These are phyloP conservation scores for Houttuynia cordata DNA, from an alignment of 164 flowering plant species.

Conservation along the genomic window DNA sequence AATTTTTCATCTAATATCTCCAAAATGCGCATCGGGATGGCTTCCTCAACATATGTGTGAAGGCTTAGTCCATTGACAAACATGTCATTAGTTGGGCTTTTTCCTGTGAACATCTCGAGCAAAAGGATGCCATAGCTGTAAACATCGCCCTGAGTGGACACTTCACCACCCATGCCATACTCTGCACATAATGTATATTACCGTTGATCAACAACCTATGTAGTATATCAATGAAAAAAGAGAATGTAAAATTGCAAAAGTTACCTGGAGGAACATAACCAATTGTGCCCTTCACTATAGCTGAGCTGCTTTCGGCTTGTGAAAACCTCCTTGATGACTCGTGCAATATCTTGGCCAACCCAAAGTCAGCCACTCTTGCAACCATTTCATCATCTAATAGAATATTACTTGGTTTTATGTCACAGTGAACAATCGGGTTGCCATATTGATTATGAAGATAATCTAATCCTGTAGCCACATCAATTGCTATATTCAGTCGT, in stretches of 20 bases:
- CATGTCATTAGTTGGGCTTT: neutral
- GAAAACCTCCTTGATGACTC: neutral
- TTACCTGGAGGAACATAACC: neutral
- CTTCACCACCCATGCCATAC: neutral
- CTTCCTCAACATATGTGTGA: neutral
- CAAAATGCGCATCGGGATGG: neutral
- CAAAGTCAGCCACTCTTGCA: neutral
- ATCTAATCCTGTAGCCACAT: slow-evolving; percentile 17
- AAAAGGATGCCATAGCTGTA: neutral
- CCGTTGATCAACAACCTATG: neutral
- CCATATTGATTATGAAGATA: slow-evolving; percentile 17
- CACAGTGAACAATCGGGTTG: slow-evolving; percentile 16
- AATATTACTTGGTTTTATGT: slow-evolving; percentile 22
- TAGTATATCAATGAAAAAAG: neutral
- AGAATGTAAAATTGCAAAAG: neutral
- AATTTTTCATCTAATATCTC: neutral
- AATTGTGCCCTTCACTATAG: neutral
- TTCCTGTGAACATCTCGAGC: neutral
- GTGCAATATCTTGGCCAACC: neutral
- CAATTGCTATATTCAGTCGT: slow-evolving; percentile 12
- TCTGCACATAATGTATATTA: neutral
- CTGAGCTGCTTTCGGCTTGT: neutral
- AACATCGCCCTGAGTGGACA: neutral
- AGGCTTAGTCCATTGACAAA: neutral
- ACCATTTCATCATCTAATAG: slow-evolving; percentile 18